A percentile compares a stretch with the other conserved stretches of the same genome.
These are phyloP conservation scores for Nidula niveotomentosa DNA, from an alignment of 1,284 basidiomycete genomes.

Conservation along the genomic window DNA sequence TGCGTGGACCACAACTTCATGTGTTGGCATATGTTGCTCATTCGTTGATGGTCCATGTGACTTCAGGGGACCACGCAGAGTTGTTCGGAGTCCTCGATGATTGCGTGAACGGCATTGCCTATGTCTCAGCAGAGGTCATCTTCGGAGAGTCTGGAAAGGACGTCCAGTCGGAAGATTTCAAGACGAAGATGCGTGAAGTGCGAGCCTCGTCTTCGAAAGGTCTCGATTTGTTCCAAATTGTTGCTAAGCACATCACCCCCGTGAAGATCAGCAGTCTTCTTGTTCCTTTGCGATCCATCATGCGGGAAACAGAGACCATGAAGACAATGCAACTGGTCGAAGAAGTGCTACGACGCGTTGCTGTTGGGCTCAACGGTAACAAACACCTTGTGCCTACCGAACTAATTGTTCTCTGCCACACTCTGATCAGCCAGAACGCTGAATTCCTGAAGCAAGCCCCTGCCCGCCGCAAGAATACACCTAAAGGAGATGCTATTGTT, in stretches of 20 bases:
- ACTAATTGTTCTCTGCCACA: constrained; percentile 84
- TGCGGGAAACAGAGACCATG: constrained; percentile 83
- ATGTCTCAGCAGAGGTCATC: constrained; percentile 89
- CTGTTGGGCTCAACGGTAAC: constrained; percentile 87
- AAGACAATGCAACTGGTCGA: constrained; percentile 89
- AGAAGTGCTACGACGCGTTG: constrained; percentile 84
- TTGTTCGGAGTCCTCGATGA: constrained; percentile 71
- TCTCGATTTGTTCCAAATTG: constrained; percentile 81
- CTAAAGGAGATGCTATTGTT: constrained; percentile 68
- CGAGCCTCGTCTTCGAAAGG: constrained; percentile 77
- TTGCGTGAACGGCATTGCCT: constrained; percentile 76
- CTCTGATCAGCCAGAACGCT: constrained; percentile 90
- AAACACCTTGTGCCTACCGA: constrained; percentile 69
- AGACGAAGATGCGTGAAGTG: constrained; percentile 93
- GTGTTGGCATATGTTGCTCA: constrained; percentile 88
- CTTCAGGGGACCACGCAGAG: constrained; percentile 53
- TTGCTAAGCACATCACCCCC: constrained; percentile 79
- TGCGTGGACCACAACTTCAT: constrained; percentile 94
- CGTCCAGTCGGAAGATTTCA: constrained; percentile 88
- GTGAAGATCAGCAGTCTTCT: constrained; percentile 77
- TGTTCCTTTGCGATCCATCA: constrained; percentile 79
- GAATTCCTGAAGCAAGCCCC: constrained; percentile 69
- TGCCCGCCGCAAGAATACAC: constrained; percentile 35
- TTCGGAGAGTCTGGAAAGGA: constrained; percentile 96
- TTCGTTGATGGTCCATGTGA: constrained; percentile 80